phyloP scores from a whole-genome alignment of 768 basidiomycete genomes.

The Podaxis carcinomalis region DNA sequence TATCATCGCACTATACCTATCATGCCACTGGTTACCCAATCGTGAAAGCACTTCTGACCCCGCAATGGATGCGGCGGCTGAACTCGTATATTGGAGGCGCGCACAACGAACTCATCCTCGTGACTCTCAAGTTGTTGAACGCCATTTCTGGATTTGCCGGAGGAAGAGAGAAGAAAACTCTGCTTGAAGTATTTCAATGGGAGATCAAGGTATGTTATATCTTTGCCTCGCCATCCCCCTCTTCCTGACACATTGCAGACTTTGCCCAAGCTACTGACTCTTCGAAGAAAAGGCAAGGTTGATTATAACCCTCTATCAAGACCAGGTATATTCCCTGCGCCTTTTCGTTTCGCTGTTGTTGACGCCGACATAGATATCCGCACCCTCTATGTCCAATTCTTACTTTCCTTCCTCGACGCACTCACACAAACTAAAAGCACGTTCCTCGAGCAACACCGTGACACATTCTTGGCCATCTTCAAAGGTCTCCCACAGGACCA shows the following conservation, averaged over 20 bases:
- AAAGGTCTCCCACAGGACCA: constrained; percentile 68
- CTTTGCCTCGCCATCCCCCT: neutral
- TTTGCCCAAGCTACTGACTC: constrained; percentile 60
- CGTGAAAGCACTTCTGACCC: constrained; percentile 53
- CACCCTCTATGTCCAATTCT: constrained; percentile 66
- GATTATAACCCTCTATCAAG: constrained; percentile 39
- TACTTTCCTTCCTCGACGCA: constrained; percentile 65
- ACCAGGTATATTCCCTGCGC: constrained; percentile 45
- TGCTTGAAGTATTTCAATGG: constrained; percentile 74
- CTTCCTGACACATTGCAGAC: constrained; percentile 34
- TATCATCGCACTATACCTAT: constrained; percentile 66
- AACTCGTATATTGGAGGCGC: constrained; percentile 59
- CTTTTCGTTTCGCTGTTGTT: neutral
- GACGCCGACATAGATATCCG: constrained; percentile 59
- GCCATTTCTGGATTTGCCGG: constrained; percentile 59
- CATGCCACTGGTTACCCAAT: constrained; percentile 62
- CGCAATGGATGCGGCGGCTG: constrained; percentile 50
- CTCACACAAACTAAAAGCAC: constrained; percentile 51
- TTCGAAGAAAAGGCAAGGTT: constrained; percentile 59
- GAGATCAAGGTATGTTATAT: constrained; percentile 56
- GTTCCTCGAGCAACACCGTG: constrained; percentile 70
- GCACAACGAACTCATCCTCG: constrained; percentile 63
- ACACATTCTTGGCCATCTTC: constrained; percentile 64
- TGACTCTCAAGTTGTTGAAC: constrained; percentile 61
- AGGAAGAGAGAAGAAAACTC: constrained; percentile 56